A percentile compares a stretch with the other conserved stretches of the same genome.
These are phyloP conservation scores for Wickerhamiella lipophila DNA, from an alignment of 805 yeast genomes.

Conservation along the genomic window DNA sequence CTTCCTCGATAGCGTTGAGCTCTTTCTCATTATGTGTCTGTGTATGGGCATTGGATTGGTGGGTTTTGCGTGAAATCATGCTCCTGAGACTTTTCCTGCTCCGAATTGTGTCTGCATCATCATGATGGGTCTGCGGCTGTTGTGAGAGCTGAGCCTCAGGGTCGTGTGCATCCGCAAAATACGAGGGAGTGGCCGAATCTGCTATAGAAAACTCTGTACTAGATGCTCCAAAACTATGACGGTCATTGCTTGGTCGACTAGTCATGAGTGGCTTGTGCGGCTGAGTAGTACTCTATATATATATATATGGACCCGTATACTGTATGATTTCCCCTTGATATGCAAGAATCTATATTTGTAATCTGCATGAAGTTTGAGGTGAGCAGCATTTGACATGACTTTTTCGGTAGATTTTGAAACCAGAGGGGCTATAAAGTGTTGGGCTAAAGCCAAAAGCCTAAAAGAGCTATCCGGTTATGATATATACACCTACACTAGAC, in stretches of 20 bases:
- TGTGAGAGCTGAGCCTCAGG: constrained; percentile 4
- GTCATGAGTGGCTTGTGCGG: not conserved
- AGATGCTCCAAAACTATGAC: constrained; percentile 7
- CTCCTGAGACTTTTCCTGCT: constrained; percentile 3
- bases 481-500: too few relatives aligned
- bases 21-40: not conserved
- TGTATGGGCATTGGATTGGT: not conserved
- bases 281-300: not conserved
- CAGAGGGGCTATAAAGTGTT: not conserved
- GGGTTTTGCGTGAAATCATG: constrained; percentile 5
- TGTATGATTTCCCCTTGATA: not conserved
- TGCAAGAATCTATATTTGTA: not conserved
- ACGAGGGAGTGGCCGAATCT: not conserved
- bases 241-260: not conserved
- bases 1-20: constrained; percentile 6
- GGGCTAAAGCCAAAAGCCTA: too few relatives aligned
- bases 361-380: constrained; percentile 1
- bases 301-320: not conserved
- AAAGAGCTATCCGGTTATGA: too few relatives aligned
- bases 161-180: constrained; percentile 1
- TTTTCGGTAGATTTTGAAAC: not conserved
- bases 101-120: not conserved
- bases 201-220: constrained; percentile 1
- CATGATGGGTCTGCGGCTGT: not conserved
- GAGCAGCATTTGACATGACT: not conserved